Base-by-base conservation (phyloP, 106 monocot species). In the Hemerocallis citrina region DNA sequence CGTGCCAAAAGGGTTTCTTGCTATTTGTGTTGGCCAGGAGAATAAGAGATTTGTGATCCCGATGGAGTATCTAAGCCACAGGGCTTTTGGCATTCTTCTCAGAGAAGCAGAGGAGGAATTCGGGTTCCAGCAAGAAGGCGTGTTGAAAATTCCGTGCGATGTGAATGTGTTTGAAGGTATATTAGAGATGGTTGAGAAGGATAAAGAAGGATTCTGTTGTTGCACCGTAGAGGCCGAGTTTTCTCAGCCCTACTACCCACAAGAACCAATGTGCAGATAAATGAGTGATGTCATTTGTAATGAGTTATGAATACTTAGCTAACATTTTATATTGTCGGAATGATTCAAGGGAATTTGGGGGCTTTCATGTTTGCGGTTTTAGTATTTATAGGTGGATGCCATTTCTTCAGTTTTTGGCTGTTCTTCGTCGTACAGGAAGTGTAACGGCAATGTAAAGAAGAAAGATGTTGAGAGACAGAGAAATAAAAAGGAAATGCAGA, bases 71-170 rank as follows among this genome's bases (percentile, higher is more conserved):
- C 35, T 81, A 65, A 51, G 75, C 21, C 78, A 86, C 71, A 30
- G 72, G 72, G 68, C 74, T 5, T 81, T 81, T 46, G 69, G 55
- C 39, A 41, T 65, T 19, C 74, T 86, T 27, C 72, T 86, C 22
- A 66, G 61, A 28, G 54, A 81, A 44, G 78, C 81, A 15, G 86
- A 86, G 40, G 81, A 86, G 65, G 86, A 86, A 65, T 81, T 86
- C 39, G 86, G 86, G 22, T 81, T 81, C 61, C 63, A 81, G 25
- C 81, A 78, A 21, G 75, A 81, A 46, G 81, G 78, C 2, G 77
- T 75, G 14, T 57, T 81, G 35, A 78, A 75, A 62, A 81, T 82
- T 28, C 86, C 81, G 8, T 78, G 78, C 24, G 72, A 75, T 43
- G 81, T 78, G 8, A 35, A 60, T 3, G 68, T 79, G 45, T 86